Base-by-base conservation (phyloP, 306 rosid genomes). In the Prinsepia uniflora region DNA sequence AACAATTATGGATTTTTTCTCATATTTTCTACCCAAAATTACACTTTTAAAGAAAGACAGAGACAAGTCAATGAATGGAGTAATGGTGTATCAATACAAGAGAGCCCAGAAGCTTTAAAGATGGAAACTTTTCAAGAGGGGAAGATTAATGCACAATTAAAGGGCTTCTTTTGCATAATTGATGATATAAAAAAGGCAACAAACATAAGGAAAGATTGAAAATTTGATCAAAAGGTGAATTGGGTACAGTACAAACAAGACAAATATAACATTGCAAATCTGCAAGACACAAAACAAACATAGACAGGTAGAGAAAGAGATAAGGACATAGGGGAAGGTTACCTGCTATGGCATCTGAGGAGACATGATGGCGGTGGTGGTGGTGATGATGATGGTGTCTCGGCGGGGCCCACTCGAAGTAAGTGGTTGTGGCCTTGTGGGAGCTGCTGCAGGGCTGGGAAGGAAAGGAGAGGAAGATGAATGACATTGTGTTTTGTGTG, bases 321-420 rank as follows among this genome's bases (percentile, higher is more conserved):
- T 19, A 63, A 46, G 43, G 74, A 64, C 76, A 72, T 47, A 59
- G 62, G 65, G 13, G 18, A 43, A n/a, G 50, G 60, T 17, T 69
- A 81, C 92, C 93, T 61, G 76, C 69, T 78, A 87, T 78, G 86
- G 82, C 74, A 85, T 84, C 70, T 63, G 82, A 83, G 76, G 87
- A 70, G 78, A 81, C 68, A 76, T 63, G 84, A 60, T 61, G 76
- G 73, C 47, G 73, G 72, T 19, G 76, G 59, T 62, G 66, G 63
- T 72, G 82, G 65, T 36, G 75, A 70, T 42, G 82, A 68, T 69
- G 77, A 66, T 68, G 72, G 73, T 41, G 49, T 63, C 68, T 45
- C 75, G 77, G 79, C 73, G 77, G 76, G 83, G 74, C 72, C 84
- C 84, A 70, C 77, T 81, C 13, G 73, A 54, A 80, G 80, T 76